phyloP scores from a whole-genome alignment of 208 protist species.

The Crithidia acanthocephali region DNA sequence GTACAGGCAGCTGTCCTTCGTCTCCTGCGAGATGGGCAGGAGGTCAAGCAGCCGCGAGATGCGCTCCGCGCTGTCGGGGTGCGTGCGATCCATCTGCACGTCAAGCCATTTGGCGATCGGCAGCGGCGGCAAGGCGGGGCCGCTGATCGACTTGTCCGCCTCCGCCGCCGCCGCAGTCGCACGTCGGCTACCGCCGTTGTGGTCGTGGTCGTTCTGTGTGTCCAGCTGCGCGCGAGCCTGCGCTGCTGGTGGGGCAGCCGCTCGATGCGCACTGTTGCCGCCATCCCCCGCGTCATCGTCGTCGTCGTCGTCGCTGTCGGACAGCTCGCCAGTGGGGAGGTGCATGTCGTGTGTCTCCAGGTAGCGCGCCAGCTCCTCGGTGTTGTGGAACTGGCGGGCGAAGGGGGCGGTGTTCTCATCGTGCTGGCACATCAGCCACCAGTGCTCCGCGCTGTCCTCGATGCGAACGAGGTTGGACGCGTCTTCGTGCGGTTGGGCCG shows the following conservation, averaged over 20 bases:
- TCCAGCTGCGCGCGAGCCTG: no score
- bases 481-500: not conserved
- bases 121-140: not conserved
- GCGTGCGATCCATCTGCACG: conserved; percentile 58
- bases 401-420: conserved; percentile 44
- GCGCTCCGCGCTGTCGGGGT: conserved; percentile 34
- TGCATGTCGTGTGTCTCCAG: conserved; percentile 36
- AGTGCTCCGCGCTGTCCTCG: conserved; percentile 66
- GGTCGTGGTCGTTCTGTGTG: no score
- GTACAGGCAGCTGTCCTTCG: conserved; percentile 70
- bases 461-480: conserved; percentile 53
- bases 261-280: no score
- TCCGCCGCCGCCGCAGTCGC: not conserved
- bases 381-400: conserved; percentile 59
- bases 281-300: no score
- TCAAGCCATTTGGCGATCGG: conserved; percentile 80
- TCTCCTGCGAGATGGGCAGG: conserved; percentile 71
- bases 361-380: conserved; percentile 55
- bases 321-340: conserved; percentile 34
- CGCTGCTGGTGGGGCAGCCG: no score
- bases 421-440: conserved; percentile 77
- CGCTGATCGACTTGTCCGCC: not conserved
- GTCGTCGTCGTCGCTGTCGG: not conserved
- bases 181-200: no score
- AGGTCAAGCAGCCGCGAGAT: conserved; percentile 50